These are phyloP conservation scores for Lagerstroemia speciosa DNA, from an alignment of 345 rosid species.

Conservation along the genomic window DNA sequence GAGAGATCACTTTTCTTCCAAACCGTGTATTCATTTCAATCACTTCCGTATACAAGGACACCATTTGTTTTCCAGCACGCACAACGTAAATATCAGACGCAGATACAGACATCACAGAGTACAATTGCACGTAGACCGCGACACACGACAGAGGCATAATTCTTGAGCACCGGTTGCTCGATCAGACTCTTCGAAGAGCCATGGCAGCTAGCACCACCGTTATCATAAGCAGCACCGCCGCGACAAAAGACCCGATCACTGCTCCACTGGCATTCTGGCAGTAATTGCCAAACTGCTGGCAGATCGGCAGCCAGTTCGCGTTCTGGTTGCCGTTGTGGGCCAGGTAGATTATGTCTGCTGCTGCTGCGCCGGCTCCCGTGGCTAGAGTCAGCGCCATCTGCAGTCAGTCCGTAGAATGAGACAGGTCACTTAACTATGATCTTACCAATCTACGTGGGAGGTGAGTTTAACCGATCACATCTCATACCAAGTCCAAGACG, in stretches of 20 bases:
- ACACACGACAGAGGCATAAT: background rate
- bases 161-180: background rate
- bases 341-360: constrained; percentile 63
- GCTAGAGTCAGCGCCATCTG: constrained; percentile 54
- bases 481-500: constrained; percentile 20
- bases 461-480: too few relatives aligned
- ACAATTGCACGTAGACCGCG: background rate
- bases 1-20: too few relatives aligned
- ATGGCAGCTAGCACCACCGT: constrained; percentile 51
- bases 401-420: background rate
- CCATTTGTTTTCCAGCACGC: too few relatives aligned
- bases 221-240: constrained; percentile 32
- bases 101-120: too few relatives aligned
- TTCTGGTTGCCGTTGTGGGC: constrained; percentile 79
- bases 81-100: too few relatives aligned
- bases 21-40: too few relatives aligned
- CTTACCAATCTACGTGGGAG: too few relatives aligned
- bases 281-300: constrained; percentile 81
- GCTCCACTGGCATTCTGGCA: constrained; percentile 75
- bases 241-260: constrained; percentile 56
- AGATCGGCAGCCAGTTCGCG: constrained; percentile 73
- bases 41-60: too few relatives aligned
- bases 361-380: constrained; percentile 53
- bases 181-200: constrained; percentile 39
- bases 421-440: too few relatives aligned